phyloP scores from a whole-genome alignment of 1,284 basidiomycete species.

The Phylloboletellus chloephorus region DNA sequence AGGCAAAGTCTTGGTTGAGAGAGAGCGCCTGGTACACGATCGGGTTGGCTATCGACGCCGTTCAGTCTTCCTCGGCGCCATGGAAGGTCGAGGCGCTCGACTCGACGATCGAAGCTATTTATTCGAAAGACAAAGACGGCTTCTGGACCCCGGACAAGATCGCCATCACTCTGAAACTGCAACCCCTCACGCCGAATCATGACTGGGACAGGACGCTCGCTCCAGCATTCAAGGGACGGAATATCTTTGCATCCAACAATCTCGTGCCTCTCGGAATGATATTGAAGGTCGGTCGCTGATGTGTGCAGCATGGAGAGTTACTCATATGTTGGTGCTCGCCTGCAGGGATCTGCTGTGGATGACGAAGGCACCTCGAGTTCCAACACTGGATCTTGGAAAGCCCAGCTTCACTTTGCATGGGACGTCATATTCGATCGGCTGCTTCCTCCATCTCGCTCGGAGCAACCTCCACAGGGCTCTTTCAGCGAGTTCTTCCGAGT shows the following conservation, averaged over 20 bases:
- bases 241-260: slow-evolving; percentile 67
- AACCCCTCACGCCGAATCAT: slow-evolving; percentile 51
- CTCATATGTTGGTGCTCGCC: slow-evolving; percentile 6
- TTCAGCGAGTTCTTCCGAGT: slow-evolving; percentile 90
- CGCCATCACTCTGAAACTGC: slow-evolving; percentile 72
- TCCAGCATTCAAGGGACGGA: slow-evolving; percentile 72
- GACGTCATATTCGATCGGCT: slow-evolving; percentile 75
- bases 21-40: slow-evolving; percentile 92
- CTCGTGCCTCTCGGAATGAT: slow-evolving; percentile 71
- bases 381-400: slow-evolving; percentile 72
- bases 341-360: slow-evolving; percentile 55
- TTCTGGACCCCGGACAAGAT: slow-evolving; percentile 87
- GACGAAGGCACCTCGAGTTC: slow-evolving; percentile 44
- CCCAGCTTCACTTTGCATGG: slow-evolving; percentile 93
- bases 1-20: slow-evolving; percentile 85
- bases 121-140: slow-evolving; percentile 21
- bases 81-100: slow-evolving; percentile 74
- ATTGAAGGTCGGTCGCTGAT: slow-evolving; percentile 55
- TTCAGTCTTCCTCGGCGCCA: slow-evolving; percentile 51
- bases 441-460: slow-evolving; percentile 45
- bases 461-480: slow-evolving; percentile 46
- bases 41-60: slow-evolving; percentile 54
- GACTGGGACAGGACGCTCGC: slow-evolving; percentile 68
- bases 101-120: slow-evolving; percentile 48
- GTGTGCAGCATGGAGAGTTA: background rate